These are phyloP conservation scores for Zea luxurians DNA, from an alignment of 176 grass and related monocot species.

Conservation along the genomic window DNA sequence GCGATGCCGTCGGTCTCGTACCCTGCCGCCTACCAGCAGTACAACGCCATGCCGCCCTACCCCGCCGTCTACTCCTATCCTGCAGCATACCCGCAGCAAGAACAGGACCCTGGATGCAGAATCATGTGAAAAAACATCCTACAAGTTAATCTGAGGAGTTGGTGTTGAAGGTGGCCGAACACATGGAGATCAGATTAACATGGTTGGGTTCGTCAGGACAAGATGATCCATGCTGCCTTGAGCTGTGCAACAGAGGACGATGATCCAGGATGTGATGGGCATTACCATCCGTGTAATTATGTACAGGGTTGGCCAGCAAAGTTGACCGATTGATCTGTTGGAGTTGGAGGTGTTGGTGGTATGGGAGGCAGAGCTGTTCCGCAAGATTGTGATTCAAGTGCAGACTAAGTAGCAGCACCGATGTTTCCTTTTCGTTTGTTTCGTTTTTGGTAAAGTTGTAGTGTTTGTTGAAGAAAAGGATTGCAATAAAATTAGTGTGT, in stretches of 20 bases:
- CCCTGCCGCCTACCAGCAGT: conserved; percentile 43
- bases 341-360: not conserved
- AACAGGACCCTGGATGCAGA: conserved; percentile 51
- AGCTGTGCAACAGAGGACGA: not conserved
- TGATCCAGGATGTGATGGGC: not conserved
- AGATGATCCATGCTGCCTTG: not conserved
- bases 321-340: not conserved
- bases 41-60: conserved; percentile 44
- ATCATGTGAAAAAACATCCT: conserved; percentile 35
- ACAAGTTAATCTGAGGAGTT: not conserved
- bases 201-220: not conserved
- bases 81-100: conserved; percentile 35
- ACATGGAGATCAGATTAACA: not conserved
- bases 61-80: conserved; percentile 43
- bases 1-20: not conserved
- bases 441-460: not conserved
- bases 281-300: not conserved
- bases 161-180: not conserved
- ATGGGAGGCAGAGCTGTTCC: not conserved
- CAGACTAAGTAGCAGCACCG: not conserved
- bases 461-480: not conserved
- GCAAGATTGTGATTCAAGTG: not conserved
- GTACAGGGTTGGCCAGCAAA: not conserved
- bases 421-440: not conserved
- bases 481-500: not conserved